phyloP scores from a whole-genome alignment of 345 rosid species.

The Leavenworthia alabamica region DNA sequence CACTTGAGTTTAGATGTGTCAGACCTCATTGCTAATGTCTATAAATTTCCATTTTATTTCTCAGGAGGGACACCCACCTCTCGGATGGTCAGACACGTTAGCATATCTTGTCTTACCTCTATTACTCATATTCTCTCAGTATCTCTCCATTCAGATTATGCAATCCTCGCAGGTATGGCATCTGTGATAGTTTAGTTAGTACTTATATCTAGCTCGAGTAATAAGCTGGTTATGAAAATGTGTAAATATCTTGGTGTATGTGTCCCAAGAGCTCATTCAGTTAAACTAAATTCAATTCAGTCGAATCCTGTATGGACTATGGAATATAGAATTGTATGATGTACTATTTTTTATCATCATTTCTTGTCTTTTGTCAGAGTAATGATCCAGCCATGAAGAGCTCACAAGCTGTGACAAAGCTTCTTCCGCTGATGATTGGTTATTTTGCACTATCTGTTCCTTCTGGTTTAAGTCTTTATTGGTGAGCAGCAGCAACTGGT shows the following conservation, averaged over 20 bases:
- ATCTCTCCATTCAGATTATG: constrained; percentile 78
- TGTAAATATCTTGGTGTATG: neutral
- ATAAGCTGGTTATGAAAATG: neutral
- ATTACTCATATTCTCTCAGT: constrained; percentile 66
- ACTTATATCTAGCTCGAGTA: neutral
- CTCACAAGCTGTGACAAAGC: constrained; percentile 74
- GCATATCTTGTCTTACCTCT: constrained; percentile 92
- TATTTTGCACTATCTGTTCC: constrained; percentile 97
- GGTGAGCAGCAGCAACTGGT: constrained; percentile 45
- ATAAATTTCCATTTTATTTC: neutral
- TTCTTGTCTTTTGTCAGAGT: constrained; percentile 38
- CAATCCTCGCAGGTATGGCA: constrained; percentile 72
- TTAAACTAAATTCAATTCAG: neutral
- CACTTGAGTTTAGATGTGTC: neutral
- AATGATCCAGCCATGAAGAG: constrained; percentile 83
- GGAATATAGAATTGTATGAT: neutral
- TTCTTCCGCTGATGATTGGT: constrained; percentile 87
- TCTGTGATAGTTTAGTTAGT: neutral
- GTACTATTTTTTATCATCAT: neutral
- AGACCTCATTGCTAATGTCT: neutral
- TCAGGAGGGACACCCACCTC: constrained; percentile 98
- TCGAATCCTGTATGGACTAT: neutral
- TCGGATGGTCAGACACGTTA: constrained; percentile 86
- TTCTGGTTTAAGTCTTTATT: constrained; percentile 94
- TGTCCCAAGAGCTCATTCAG: neutral